A percentile compares a stretch with the other conserved stretches of the same genome.
phyloP scores from a whole-genome alignment of 371 early-diverging fungal genomes.

The Mucor plumbeus region DNA sequence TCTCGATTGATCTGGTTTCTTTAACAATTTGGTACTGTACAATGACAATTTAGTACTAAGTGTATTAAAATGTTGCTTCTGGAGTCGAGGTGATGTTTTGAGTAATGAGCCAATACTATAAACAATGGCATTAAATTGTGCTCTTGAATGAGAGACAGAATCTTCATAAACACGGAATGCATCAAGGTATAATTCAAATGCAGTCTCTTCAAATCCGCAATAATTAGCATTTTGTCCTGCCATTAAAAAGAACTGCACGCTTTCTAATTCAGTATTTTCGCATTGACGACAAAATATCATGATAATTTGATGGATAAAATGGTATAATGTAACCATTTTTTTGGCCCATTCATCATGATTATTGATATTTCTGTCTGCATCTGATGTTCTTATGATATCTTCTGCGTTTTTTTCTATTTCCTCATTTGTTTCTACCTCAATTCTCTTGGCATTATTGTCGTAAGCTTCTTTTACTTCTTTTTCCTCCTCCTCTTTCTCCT shows the following conservation, averaged over 20 bases:
- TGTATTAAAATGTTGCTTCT: constrained; percentile 79
- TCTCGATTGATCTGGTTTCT: constrained; percentile 93
- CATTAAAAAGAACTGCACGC: constrained; percentile 78
- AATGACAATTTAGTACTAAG: constrained; percentile 86
- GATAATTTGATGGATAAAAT: constrained; percentile 80
- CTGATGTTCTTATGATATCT: not conserved
- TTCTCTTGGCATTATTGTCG: not conserved
- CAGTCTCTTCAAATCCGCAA: constrained; percentile 82
- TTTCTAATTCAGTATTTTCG: constrained; percentile 67
- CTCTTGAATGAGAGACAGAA: constrained; percentile 84
- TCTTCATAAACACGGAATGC: constrained; percentile 95
- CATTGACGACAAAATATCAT: constrained; percentile 69
- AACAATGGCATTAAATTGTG: constrained; percentile 85
- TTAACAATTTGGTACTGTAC: constrained; percentile 83
- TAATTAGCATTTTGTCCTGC: constrained; percentile 86
- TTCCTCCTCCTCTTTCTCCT: not conserved
- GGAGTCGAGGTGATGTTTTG: not conserved
- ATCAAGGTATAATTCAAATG: constrained; percentile 93
- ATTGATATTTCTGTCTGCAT: not conserved
- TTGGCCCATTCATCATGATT: constrained; percentile 51
- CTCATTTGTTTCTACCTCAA: not conserved
- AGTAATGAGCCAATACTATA: constrained; percentile 80
- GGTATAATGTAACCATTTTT: constrained; percentile 69
- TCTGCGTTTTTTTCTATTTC: not conserved
- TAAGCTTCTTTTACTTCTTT: not conserved